These are phyloP conservation scores for Leishmania martiniquensis DNA, from an alignment of 208 protist species.

Conservation along the genomic window DNA sequence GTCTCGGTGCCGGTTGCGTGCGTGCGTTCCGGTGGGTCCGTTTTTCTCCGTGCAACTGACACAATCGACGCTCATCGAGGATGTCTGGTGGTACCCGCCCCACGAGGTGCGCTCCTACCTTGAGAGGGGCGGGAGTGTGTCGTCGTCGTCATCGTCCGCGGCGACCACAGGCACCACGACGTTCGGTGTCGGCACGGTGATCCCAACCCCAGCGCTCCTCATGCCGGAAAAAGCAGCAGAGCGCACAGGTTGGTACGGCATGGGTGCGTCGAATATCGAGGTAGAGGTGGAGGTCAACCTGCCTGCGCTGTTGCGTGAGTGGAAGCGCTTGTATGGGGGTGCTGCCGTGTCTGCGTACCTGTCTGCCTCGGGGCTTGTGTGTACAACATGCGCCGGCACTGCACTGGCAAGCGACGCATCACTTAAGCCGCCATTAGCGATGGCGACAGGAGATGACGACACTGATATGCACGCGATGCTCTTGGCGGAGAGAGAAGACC, in stretches of 20 bases:
- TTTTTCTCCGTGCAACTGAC: constrained; percentile 30
- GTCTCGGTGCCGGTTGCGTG: constrained; percentile 15
- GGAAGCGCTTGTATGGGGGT: constrained; percentile 32
- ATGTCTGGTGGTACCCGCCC: constrained; percentile 32
- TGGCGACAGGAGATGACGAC: not conserved
- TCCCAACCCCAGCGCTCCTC: constrained; percentile 11
- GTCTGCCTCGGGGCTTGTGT: constrained; percentile 11
- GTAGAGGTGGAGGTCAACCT: constrained; percentile 77
- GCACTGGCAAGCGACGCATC: not conserved
- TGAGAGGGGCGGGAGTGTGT: not conserved
- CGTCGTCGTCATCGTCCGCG: not conserved
- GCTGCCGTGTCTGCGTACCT: constrained; percentile 25
- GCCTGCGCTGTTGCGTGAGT: constrained; percentile 40
- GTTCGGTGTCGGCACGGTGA: constrained; percentile 6
- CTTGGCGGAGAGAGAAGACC: constrained; percentile 38
- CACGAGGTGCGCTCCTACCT: not conserved
- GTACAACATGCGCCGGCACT: constrained; percentile 16
- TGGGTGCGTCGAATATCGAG: not conserved
- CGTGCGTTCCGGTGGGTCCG: constrained; percentile 10
- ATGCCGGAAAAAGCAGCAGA: not conserved
- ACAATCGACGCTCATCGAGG: not conserved
- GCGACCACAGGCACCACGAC: not conserved
- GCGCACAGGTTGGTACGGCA: not conserved
- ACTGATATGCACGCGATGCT: constrained; percentile 15
- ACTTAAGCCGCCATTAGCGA: not conserved